These are phyloP conservation scores for Celoporthe dispersa DNA, from an alignment of 2,329 filamentous ascomycete genomes.

Conservation along the genomic window DNA sequence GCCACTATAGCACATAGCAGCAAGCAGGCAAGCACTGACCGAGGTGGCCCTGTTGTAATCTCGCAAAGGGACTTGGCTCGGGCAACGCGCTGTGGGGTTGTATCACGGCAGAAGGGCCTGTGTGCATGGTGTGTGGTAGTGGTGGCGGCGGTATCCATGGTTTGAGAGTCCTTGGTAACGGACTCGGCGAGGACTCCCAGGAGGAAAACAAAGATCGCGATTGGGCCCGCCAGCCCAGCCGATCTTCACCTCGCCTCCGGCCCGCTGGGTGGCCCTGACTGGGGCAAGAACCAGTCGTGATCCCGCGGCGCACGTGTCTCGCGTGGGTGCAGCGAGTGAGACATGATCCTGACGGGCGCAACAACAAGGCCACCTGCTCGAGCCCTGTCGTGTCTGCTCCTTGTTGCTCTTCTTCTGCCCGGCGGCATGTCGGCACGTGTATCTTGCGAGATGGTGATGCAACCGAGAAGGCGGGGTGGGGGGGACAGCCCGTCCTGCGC, in stretches of 20 bases:
- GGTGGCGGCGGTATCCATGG: neutral
- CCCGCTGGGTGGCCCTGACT: slow-evolving; percentile 6
- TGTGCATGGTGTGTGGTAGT: neutral
- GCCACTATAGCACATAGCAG: neutral
- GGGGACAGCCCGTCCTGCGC: neutral
- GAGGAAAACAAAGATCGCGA: neutral
- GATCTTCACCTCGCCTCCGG: slow-evolving; percentile 4
- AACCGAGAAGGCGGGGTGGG: neutral
- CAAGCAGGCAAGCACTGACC: neutral
- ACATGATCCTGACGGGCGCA: neutral
- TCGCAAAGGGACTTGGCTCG: slow-evolving; percentile 3
- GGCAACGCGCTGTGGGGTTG: neutral
- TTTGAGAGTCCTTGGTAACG: neutral
- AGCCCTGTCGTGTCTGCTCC: neutral
- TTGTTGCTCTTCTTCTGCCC: neutral
- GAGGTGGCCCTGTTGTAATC: neutral
- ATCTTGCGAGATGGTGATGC: neutral
- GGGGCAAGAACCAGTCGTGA: neutral
- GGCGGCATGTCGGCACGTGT: neutral
- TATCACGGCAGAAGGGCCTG: neutral
- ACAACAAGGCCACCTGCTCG: neutral
- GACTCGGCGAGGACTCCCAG: neutral
- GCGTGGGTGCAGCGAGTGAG: neutral
- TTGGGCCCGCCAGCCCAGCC: neutral
- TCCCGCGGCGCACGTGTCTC: neutral